Base-by-base conservation (phyloP, 176 grass and related monocot genomes). In the Bonia amplexicaulis region DNA sequence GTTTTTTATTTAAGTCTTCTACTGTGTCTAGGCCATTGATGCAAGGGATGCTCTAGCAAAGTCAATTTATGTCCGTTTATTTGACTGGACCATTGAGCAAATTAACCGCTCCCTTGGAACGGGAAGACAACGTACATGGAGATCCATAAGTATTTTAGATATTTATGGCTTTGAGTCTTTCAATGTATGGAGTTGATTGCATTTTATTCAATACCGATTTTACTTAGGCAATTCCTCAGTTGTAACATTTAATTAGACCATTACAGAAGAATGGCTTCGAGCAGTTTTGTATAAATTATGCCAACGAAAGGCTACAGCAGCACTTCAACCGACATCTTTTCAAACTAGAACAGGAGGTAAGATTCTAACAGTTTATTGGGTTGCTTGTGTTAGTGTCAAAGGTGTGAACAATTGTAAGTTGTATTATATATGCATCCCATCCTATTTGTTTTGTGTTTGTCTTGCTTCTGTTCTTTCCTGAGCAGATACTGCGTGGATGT, bases 221-320 rank as follows among this genome's bases (percentile, higher is more conserved):
- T 84, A 5, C 31, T 49, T 15, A 78, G 42, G 4, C 62, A 78
- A 67, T 79, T 86, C 6, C 47, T 53, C 59, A 58, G 41, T 67
- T 47, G 17, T 83, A 71, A 83, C 52, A 87, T 75, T 53, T 67
- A 49, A 47, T 78, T 84, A 49, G 66, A 82, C 70, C 54, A 49
- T 87, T 87, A 37, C 91, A 98, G 96, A 96, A 94, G 72, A 98
- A 98, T 86, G 94, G 96, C 20, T 94, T 98, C 2, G 96, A 98
- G 66, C 96, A 98, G 60, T 98, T 98, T 89, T 98, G 96, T 84
- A 98, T 98, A 87, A 98, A 98, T 80, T 98, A 96, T 88, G 93
- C 96, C 63, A 98, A 98, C 51, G 96, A 98, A 83, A 98, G 96
- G 84, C 74, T 98, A 70, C 96, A 98, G 33, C 96, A 98, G 39